Evolutionary conservation across 2,329 filamentous ascomycete genomes (phyloP), one percentile per base, ranked within the genome.

Genomic region (Ophiostoma tasmaniense): DNA sequence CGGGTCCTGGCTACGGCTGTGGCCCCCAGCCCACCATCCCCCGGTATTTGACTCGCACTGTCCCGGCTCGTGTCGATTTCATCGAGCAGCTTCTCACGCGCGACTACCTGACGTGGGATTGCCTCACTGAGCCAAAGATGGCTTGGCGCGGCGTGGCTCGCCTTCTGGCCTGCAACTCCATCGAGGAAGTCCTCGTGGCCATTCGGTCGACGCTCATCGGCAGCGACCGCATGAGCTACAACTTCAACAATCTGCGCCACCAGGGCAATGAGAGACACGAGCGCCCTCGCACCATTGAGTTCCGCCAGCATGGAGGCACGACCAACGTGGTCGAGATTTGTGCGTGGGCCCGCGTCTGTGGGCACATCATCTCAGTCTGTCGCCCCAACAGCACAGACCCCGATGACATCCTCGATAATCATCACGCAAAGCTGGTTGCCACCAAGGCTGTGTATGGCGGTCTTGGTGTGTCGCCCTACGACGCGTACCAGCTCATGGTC

Each of bases 231-330:
- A 30, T 67, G 22, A 67, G 17, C 14, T 69, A 55, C 20, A 71
- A 71, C 7, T 64, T 71, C 8, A 30, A 67, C n/a, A 69, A 71
- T 17, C n/a, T 71, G 1, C 59, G 70, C 7, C 28, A 17, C 30
- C 65, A 71, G 66, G 50, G 66, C 0, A 14, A 50, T 3, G 6
- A n/a, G 1, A 7, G 7, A 7, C 8, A 25, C 8, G 7, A 4
- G 3, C 14, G 25, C 13, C 70, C 67, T 0, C 65, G 61, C 11
- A 69, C 70, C 0, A 64, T 71, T 22, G 67, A 69, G 37, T 71
- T 71, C 30, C 30, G 70, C 7, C 67, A 71, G 28, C 67, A 71
- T 37, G 70, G 33, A 1, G 66, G 66, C n/a, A 71, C 70, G 17
- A 67, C 39, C 5, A 65, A 67, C 13, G 10, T 66, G 8, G 42